Evolutionary conservation across 345 rosid genomes (phyloP).

Genomic region (Gossypium turneri): DNA sequence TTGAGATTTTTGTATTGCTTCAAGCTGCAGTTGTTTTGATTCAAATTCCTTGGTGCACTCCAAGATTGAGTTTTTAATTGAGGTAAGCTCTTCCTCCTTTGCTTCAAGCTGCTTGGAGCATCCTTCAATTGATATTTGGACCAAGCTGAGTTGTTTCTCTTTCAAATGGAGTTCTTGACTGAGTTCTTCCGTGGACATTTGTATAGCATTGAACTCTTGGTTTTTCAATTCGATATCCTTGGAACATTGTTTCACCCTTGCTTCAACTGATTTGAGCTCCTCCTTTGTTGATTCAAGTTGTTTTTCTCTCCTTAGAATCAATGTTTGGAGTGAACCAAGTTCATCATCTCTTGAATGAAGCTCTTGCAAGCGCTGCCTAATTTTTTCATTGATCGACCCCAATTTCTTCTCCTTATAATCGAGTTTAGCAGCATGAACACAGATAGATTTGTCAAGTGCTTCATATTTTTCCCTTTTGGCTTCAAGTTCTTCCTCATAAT

Average conservation of each 20-base stretch:
- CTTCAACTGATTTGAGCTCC: conserved; percentile 19
- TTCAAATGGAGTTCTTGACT: not conserved
- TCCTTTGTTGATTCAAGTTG: conserved; percentile 20
- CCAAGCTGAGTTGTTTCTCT: conserved; percentile 23
- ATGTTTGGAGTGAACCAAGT: conserved; percentile 7
- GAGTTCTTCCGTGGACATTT: conserved; percentile 12
- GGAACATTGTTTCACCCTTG: not conserved
- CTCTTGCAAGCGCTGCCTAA: conserved; percentile 4
- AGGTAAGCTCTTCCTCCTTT: conserved; percentile 14
- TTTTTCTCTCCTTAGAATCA: not conserved
- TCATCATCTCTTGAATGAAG: conserved; percentile 15
- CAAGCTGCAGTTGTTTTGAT: conserved; percentile 7
- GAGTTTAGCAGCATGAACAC: conserved; percentile 19
- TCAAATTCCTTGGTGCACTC: conserved; percentile 11
- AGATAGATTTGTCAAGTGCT: conserved; percentile 18
- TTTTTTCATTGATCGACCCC: not conserved
- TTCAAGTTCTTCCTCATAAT: conserved; percentile 15
- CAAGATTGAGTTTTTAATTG: conserved; percentile 15
- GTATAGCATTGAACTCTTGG: conserved; percentile 22
- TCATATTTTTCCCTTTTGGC: conserved; percentile 24
- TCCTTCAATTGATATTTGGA: conserved; percentile 21
- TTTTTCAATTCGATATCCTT: conserved; percentile 20
- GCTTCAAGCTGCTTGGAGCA: conserved; percentile 18
- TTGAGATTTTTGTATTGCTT: not conserved
- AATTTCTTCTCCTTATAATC: conserved; percentile 18